Evolutionary conservation across 116 monocot species (phyloP).

Genomic region (Zostera marina): DNA sequence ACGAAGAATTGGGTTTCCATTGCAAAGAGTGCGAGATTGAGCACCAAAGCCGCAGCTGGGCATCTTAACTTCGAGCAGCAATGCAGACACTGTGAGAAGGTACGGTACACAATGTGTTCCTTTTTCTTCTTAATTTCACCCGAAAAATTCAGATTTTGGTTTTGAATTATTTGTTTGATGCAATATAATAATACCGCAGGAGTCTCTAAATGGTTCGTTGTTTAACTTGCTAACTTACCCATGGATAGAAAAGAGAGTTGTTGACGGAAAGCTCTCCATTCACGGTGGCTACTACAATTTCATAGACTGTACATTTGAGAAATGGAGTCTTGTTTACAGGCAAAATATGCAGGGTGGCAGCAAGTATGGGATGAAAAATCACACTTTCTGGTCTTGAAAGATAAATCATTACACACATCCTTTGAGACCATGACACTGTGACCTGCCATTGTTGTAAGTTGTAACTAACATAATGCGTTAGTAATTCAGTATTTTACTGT

Average conservation of each 20-base stretch:
- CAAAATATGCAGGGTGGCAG: slow-evolving; percentile 39
- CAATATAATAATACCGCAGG: slow-evolving; percentile 20
- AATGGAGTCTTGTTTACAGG: slow-evolving; percentile 67
- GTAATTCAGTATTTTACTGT: too few species aligned
- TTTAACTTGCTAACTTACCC: slow-evolving; percentile 86
- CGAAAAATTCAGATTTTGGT: not conserved
- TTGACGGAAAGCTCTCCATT: slow-evolving; percentile 42
- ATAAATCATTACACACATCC: too few species aligned
- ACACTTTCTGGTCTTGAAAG: slow-evolving; percentile 54
- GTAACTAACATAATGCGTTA: too few species aligned
- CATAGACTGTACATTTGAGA: slow-evolving; percentile 78
- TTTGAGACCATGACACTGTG: too few species aligned
- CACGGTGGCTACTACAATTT: slow-evolving; percentile 97
- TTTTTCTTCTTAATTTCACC: not conserved
- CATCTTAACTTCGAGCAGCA: slow-evolving; percentile 69
- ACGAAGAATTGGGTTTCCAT: slow-evolving; percentile 83
- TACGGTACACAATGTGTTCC: slow-evolving; percentile 1
- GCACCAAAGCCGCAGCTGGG: slow-evolving; percentile 87
- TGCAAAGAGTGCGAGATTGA: slow-evolving; percentile 78
- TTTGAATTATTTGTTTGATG: not conserved
- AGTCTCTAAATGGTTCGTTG: slow-evolving; percentile 72
- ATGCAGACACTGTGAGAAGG: slow-evolving; percentile 95
- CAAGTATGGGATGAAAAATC: slow-evolving; percentile 72
- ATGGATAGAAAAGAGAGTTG: slow-evolving; percentile 76
- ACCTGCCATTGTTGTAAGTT: too few species aligned